A percentile compares a stretch with the other conserved stretches of the same genome.
Evolutionary conservation across 2,329 filamentous ascomycete genomes (phyloP).

Genomic region (Pyrenophora graminea): DNA sequence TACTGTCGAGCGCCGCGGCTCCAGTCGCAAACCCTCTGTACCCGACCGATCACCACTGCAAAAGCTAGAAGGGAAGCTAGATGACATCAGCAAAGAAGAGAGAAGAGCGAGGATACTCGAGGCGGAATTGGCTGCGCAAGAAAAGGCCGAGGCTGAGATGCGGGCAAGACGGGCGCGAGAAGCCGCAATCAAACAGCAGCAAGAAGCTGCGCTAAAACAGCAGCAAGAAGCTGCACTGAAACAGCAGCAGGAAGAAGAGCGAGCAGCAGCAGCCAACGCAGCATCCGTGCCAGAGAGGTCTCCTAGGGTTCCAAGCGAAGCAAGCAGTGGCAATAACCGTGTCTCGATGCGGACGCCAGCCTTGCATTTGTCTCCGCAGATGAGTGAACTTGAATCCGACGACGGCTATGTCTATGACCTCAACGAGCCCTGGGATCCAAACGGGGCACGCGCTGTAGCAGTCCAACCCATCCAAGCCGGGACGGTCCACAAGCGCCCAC

Average conservation of each 20-base stretch:
- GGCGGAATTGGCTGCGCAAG: constrained; percentile 73
- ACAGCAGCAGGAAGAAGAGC: constrained; percentile 34
- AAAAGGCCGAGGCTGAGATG: constrained; percentile 57
- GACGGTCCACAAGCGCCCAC: constrained; percentile 32
- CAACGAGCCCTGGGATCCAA: constrained; percentile 44
- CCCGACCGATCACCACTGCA: constrained; percentile 88
- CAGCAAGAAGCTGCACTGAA: constrained; percentile 35
- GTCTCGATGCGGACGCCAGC: constrained; percentile 40
- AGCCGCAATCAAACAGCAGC: constrained; percentile 38
- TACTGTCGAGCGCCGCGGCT: constrained; percentile 29
- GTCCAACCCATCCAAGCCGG: constrained; percentile 23
- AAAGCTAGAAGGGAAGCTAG: constrained; percentile 86
- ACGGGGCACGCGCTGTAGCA: constrained; percentile 21
- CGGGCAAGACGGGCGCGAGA: constrained; percentile 39
- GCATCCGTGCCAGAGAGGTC: constrained; percentile 16
- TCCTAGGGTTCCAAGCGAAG: constrained; percentile 17
- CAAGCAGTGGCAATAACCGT: constrained; percentile 33
- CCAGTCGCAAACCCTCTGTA: constrained; percentile 60
- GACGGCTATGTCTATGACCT: constrained; percentile 36
- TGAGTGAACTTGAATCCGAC: constrained; percentile 37
- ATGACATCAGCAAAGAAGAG: constrained; percentile 94
- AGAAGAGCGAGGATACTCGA: constrained; percentile 83
- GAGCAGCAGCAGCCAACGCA: constrained; percentile 38
- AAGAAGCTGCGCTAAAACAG: constrained; percentile 36
- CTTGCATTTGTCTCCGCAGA: constrained; percentile 25